These are phyloP conservation scores for Podochytrium sp. DNA, from an alignment of 192 early-diverging fungal genomes.

Conservation along the genomic window DNA sequence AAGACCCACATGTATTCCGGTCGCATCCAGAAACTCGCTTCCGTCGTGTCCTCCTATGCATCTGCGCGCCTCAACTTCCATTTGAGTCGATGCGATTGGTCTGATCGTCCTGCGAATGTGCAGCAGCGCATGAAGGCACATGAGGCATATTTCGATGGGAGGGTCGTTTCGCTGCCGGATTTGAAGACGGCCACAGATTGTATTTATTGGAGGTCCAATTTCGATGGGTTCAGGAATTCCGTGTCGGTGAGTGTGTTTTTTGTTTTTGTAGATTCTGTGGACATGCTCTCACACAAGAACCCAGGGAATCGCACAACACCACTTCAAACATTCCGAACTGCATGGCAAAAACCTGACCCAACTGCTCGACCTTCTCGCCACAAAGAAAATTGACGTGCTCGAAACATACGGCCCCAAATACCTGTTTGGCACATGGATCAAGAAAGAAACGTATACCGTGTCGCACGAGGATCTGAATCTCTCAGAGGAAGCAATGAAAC, in stretches of 20 bases:
- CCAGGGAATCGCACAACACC: conserved; percentile 35
- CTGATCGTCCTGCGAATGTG: conserved; percentile 15
- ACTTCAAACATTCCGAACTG: conserved; percentile 40
- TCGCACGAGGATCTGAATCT: not conserved
- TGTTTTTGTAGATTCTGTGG: not conserved
- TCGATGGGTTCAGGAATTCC: conserved; percentile 57
- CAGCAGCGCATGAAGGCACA: conserved; percentile 32
- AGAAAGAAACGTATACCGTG: conserved; percentile 49
- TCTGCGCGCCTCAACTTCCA: conserved; percentile 56
- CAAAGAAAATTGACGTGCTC: conserved; percentile 26
- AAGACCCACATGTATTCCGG: conserved; percentile 49
- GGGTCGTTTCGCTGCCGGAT: conserved; percentile 44
- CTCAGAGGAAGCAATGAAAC: conserved; percentile 20
- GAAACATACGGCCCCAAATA: conserved; percentile 26
- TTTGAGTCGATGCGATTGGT: conserved; percentile 36
- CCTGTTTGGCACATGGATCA: conserved; percentile 60
- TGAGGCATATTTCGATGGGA: conserved; percentile 54
- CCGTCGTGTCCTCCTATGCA: conserved; percentile 50
- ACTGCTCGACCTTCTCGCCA: conserved; percentile 43
- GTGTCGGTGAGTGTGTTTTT: conserved; percentile 28
- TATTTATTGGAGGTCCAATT: conserved; percentile 60
- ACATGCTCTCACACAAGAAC: not conserved
- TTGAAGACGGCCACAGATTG: conserved; percentile 41
- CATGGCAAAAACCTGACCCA: conserved; percentile 38
- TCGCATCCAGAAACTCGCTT: conserved; percentile 56